phyloP scores from a whole-genome alignment of 2,329 filamentous ascomycete genomes.

The Trichoderma harzianum region DNA sequence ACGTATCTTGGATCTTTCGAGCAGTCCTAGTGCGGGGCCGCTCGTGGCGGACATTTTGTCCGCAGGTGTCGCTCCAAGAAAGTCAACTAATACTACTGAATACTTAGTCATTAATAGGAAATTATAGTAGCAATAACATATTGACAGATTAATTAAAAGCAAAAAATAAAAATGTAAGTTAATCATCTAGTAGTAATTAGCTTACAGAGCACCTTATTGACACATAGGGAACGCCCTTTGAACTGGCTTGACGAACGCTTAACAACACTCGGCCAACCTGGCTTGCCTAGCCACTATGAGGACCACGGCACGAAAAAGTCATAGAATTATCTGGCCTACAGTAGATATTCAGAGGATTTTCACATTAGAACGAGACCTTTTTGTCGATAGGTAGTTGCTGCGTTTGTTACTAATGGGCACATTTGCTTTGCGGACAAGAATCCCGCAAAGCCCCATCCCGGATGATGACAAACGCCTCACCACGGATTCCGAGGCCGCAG shows the following conservation, averaged over 20 bases:
- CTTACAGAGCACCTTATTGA: neutral
- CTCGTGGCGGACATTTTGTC: neutral
- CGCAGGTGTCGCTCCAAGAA: neutral
- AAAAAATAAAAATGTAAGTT: neutral
- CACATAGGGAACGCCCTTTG: too few species aligned
- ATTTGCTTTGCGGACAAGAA: neutral
- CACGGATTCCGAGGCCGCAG: neutral
- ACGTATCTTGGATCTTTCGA: neutral
- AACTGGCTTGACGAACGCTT: too few species aligned
- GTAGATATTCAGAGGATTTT: too few species aligned
- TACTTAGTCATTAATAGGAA: neutral
- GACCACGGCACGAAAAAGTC: rapidly evolving
- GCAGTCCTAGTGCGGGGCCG: neutral
- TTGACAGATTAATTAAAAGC: rapidly evolving
- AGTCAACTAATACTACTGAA: neutral
- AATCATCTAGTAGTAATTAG: neutral
- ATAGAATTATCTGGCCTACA: rapidly evolving
- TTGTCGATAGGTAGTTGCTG: neutral
- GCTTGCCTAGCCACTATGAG: neutral
- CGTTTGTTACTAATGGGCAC: neutral
- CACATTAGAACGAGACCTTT: neutral
- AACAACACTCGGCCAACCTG: neutral
- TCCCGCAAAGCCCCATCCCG: neutral
- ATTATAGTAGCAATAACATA: neutral
- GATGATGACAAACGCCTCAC: neutral